Evolutionary conservation across 2,329 filamentous ascomycete species (phyloP), one percentile per base, ranked within the genome.

Genomic region (Clonostachys rosea): DNA sequence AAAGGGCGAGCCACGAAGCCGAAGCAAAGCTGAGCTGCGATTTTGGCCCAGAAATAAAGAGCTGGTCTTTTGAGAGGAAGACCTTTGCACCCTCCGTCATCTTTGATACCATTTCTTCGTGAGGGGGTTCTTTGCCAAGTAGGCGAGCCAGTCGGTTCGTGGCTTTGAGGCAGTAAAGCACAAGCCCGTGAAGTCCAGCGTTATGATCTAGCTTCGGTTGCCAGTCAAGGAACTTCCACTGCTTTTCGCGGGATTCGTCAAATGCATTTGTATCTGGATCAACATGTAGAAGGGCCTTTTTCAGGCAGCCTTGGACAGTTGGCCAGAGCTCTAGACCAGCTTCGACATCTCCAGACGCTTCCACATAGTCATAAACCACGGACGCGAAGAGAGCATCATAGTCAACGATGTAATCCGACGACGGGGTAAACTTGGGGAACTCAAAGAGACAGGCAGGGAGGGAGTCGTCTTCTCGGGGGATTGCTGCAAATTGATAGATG

Each of bases 321-420:
- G 55, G 49, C 63, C 62, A 67, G 5, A 67, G 52, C 5, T 55
- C 51, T 5, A 56, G 47, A 3, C 56, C 64, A 0, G 59, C 54
- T 8, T 56, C 51, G 9, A 51, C 39, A 40, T 67, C 64, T 5
- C 59, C 57, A 2, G 62, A 63, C 8, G 58, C 59, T 12, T 54
- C 49, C 5, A 59, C 55, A 45, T 66, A 66, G 49, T 67, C 64
- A 10, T 60, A 56, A 9, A 64, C 56, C 5, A 58, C 61, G 34
- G 55, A 52, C 8, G 56, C 59, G 45, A 66, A 66, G 13, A 67
- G 54, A 2, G 61, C 60, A 42, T 67, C 63, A 49, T 66, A 67
- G 49, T 67, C 64, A 11, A 66, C 57, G 33, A 67, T 65, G 46
- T 66, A 67, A 42, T 66, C 63, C 3, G 59, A 54, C 1, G 60